These are phyloP conservation scores for Prunus persica DNA, from an alignment of 306 rosid genomes.

Conservation along the genomic window Prunus_persica_NCBIv2 NC_034016.1:16883501-16884000, in stretches of 20 bases:
- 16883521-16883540: slow-evolving; percentile 51
- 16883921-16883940: slow-evolving; percentile 55
- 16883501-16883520: slow-evolving; percentile 55
- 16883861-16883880: slow-evolving; percentile 59
- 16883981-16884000: slow-evolving; percentile 48
- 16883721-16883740: slow-evolving; percentile 67
- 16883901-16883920: slow-evolving; percentile 79
- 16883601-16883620: slow-evolving; percentile 26
- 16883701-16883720: slow-evolving; percentile 68
- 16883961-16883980: slow-evolving; percentile 38
- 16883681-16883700: slow-evolving; percentile 73
- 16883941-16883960: slow-evolving; percentile 43
- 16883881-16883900: slow-evolving; percentile 64
- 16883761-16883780: slow-evolving; percentile 35
- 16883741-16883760: slow-evolving; percentile 52
- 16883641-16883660: slow-evolving; percentile 41
- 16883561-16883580: slow-evolving; percentile 47
- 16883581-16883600: slow-evolving; percentile 34
- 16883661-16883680: slow-evolving; percentile 64
- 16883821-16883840: slow-evolving; percentile 62
- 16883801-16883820: slow-evolving; percentile 45
- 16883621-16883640: slow-evolving; percentile 31
- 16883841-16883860: slow-evolving; percentile 77
- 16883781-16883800: slow-evolving; percentile 40
- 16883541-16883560: slow-evolving; percentile 60